These are phyloP conservation scores for Spongispora temasekensis DNA, from an alignment of 1,284 basidiomycete genomes.

Conservation along the genomic window DNA sequence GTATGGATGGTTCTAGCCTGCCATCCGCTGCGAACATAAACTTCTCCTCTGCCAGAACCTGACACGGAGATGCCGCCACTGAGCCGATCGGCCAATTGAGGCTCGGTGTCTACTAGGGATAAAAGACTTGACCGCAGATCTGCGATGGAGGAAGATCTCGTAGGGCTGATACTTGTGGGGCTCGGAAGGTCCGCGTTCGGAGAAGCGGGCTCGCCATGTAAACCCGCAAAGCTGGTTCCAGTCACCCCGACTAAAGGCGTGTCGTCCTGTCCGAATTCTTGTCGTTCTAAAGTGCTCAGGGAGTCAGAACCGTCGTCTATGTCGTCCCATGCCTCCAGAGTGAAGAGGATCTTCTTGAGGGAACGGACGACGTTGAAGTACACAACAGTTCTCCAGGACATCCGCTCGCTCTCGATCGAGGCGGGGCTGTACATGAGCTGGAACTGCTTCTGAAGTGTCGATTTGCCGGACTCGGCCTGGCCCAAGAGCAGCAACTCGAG, in stretches of 20 bases:
- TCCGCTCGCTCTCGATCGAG: constrained; percentile 72
- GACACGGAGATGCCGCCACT: constrained; percentile 71
- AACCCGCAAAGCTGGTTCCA: constrained; percentile 11
- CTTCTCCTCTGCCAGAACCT: constrained; percentile 68
- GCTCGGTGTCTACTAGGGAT: constrained; percentile 61
- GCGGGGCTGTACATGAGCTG: constrained; percentile 82
- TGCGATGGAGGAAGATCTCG: constrained; percentile 40
- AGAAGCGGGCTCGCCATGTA: constrained; percentile 11
- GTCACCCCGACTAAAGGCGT: constrained; percentile 20
- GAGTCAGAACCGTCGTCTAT: constrained; percentile 52
- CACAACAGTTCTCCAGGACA: constrained; percentile 81
- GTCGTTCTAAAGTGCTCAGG: constrained; percentile 35
- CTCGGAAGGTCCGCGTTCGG: constrained; percentile 18
- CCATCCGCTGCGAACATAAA: constrained; percentile 79
- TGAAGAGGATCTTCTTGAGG: constrained; percentile 71
- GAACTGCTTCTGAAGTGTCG: constrained; percentile 82
- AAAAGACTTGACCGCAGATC: constrained; percentile 59
- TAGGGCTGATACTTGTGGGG: constrained; percentile 29
- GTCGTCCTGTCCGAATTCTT: constrained; percentile 31
- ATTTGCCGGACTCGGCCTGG: constrained; percentile 83
- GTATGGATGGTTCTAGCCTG: constrained; percentile 64
- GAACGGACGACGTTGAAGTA: constrained; percentile 81
- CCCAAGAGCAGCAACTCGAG: constrained; percentile 73
- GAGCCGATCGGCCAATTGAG: constrained; percentile 64
- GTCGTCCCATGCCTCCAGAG: constrained; percentile 69